A percentile compares a stretch with the other conserved stretches of the same genome.
Conservation (phyloP, 768 basidiomycete species). For the Hemileccinum impolitum region DNA sequence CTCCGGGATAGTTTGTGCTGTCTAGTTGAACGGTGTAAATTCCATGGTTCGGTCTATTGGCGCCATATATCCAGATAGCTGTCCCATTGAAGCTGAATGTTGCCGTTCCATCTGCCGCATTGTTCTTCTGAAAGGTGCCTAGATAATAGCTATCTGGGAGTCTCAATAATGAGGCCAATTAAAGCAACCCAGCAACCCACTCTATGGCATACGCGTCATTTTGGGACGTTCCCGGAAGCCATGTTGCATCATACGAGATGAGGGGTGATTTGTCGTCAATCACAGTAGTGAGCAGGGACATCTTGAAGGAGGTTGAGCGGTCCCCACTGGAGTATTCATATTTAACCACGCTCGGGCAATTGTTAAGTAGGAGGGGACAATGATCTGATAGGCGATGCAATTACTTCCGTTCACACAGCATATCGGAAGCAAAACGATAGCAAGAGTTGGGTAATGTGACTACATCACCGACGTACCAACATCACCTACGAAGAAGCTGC, state of each 20-base stretch:
- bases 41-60: conserved; percentile 48
- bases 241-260: conserved; percentile 24
- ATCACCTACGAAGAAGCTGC: conserved; percentile 16
- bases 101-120: conserved; percentile 30
- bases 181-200: conserved; percentile 6
- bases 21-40: conserved; percentile 44
- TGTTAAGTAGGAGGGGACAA: not conserved
- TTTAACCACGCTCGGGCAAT: not conserved
- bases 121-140: conserved; percentile 39
- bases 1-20: conserved; percentile 21
- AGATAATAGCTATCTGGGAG: conserved; percentile 31
- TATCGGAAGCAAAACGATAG: not conserved
- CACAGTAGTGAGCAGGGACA: conserved; percentile 23
- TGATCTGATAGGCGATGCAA: not conserved
- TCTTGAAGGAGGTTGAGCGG: conserved; percentile 1
- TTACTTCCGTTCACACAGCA: not conserved
- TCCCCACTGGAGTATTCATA: not conserved
- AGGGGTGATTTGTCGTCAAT: conserved; percentile 33
- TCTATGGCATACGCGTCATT: conserved; percentile 13
- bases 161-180: not conserved
- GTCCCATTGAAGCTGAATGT: conserved; percentile 49
- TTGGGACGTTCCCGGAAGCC: conserved; percentile 21
- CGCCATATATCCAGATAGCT: conserved; percentile 46
- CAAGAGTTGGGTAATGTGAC: not conserved
- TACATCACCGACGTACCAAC: conserved; percentile 1